Percentiles rank a stretch among this genome's conserved stretches.
Evolutionary conservation across 2,329 filamentous ascomycete genomes (phyloP).

Genomic region (Trichocomaceae sp.): DNA sequence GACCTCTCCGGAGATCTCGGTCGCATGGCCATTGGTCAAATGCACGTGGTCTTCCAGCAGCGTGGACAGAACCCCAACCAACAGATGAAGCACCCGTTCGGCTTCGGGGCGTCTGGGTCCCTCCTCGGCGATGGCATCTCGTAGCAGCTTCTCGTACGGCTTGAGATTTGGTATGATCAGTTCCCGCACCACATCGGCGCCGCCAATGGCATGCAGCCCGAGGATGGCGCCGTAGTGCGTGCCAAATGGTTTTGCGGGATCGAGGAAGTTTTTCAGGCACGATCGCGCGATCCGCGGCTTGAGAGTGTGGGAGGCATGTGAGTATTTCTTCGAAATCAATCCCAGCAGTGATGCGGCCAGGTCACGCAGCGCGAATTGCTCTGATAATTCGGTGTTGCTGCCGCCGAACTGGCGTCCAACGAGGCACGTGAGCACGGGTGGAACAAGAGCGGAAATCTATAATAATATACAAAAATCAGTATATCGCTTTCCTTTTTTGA

Average conservation of each 20-base stretch:
- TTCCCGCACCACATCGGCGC: conserved; percentile 56
- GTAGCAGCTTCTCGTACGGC: conserved; percentile 56
- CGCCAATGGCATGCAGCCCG: conserved; percentile 72
- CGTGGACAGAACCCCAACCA: conserved; percentile 51
- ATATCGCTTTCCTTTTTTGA: background rate
- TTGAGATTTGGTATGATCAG: conserved; percentile 61
- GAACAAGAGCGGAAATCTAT: conserved; percentile 61
- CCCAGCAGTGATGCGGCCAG: conserved; percentile 75
- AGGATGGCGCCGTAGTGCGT: conserved; percentile 85
- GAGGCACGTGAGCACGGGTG: conserved; percentile 84
- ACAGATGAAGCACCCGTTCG: conserved; percentile 52
- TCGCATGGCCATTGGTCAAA: conserved; percentile 36
- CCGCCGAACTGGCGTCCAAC: conserved; percentile 73
- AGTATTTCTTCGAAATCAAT: conserved; percentile 73
- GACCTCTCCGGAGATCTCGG: conserved; percentile 32
- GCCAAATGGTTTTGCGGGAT: conserved; percentile 72
- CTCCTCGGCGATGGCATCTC: conserved; percentile 47
- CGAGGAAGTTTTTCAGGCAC: conserved; percentile 85
- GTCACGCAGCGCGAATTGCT: conserved; percentile 75
- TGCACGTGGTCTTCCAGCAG: conserved; percentile 44
- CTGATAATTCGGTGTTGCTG: conserved; percentile 39
- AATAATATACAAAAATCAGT: background rate
- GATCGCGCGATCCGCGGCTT: conserved; percentile 87
- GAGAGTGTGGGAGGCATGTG: conserved; percentile 70
- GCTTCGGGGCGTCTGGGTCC: conserved; percentile 51